Percentiles rank a stretch among this genome's conserved stretches.
Evolutionary conservation across 1,284 basidiomycete genomes (phyloP).

Genomic region (Sanghuangporus weigelae): DNA sequence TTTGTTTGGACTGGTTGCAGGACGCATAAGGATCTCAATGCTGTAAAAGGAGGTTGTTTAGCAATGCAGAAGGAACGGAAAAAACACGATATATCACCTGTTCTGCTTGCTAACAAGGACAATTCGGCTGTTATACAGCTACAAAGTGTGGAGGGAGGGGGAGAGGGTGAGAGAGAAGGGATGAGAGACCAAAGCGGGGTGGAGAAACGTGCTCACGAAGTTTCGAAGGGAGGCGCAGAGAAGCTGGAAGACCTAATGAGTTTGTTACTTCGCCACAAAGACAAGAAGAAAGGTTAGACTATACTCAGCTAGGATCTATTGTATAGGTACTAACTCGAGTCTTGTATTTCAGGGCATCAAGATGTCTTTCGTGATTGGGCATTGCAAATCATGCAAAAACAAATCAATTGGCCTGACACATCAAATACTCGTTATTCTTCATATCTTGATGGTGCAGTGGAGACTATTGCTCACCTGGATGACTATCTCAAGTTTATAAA

Average conservation of each 20-base stretch:
- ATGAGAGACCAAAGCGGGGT: constrained; percentile 5
- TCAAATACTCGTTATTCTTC: constrained; percentile 3
- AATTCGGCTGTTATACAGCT: background rate
- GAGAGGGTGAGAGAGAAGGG: background rate
- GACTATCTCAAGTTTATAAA: background rate
- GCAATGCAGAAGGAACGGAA: background rate
- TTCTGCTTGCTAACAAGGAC: constrained; percentile 1
- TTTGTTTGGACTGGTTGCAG: constrained; percentile 23
- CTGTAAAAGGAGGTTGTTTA: constrained; percentile 21
- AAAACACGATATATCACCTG: background rate
- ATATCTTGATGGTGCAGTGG: background rate
- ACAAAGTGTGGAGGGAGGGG: background rate
- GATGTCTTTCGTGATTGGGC: constrained; percentile 23
- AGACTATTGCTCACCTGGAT: background rate
- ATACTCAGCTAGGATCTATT: too few relatives aligned
- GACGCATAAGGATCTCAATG: constrained; percentile 28
- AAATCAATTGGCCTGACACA: constrained; percentile 13
- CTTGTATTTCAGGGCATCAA: constrained; percentile 20
- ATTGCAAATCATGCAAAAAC: constrained; percentile 8
- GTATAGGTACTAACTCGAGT: too few relatives aligned
- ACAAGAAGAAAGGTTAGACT: constrained; percentile 28
- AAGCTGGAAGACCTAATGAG: constrained; percentile 28
- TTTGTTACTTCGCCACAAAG: constrained; percentile 30
- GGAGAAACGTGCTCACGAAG: constrained; percentile 23
- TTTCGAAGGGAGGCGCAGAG: constrained; percentile 25